Evolutionary conservation across 2,329 filamentous ascomycete genomes (phyloP), one percentile per base, ranked within the genome.

Genomic region (Fusarium temperatum): DNA sequence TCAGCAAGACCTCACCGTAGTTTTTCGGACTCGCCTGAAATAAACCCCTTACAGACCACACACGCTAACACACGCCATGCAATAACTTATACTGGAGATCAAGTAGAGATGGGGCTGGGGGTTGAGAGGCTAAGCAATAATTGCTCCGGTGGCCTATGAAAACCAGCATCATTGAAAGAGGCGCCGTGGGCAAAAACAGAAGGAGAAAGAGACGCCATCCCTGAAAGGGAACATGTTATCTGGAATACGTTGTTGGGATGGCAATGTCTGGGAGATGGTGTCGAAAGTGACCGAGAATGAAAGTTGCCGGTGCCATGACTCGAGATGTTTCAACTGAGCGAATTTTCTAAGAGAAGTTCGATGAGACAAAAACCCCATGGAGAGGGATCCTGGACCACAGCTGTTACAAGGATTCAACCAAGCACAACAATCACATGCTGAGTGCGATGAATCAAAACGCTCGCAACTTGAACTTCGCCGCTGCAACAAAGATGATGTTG

Each of bases 241-340:
- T 30, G 39, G 30, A 22, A n/a, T 50, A 42, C 57, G 39, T 41
- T 58, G 47, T 48, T 68, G 42, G 26, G 47, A 38, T n/a, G 32
- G 48, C 54, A 45, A 59, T 45, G 45, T 61, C 44, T 38, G 44
- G 35, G 45, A 26, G 32, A 70, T 57, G 59, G 39, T 59, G 28
- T 41, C 60, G 24, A 53, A 20, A 41, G 30, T n/a, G 24, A 24
- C 41, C 17, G 61, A 70, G 36, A 66, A 57, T 36, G 60, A 51
- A 44, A 48, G 39, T 63, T 63, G 35, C 24, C 39, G 28, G 44
- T 42, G 39, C 24, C 60, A 75, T 75, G 72, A 70, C 72, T 75
- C 48, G 48, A 24, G n/a, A 58, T 58, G 41, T 53, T 50, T 65
- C 47, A 47, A 58, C 35, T 70, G 61, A 69, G 64, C 45, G 50